These are phyloP conservation scores for Licmophora abbreviata DNA, from an alignment of 108 stramenopile species.

Conservation along the genomic window DNA sequence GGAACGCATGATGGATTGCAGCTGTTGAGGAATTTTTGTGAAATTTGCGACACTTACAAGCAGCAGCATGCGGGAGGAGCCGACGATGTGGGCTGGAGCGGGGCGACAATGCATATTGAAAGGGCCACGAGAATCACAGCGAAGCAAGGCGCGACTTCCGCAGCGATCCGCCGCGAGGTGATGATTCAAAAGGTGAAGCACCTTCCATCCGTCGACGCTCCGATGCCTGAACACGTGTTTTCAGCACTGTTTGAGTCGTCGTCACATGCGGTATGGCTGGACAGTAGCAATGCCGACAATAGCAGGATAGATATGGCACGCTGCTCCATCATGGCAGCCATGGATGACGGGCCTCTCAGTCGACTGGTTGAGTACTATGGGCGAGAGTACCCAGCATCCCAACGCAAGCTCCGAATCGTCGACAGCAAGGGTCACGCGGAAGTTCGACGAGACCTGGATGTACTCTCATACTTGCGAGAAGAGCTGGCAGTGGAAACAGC, in stretches of 20 bases:
- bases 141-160: not conserved
- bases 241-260: constrained; percentile 24
- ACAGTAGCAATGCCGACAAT: constrained; percentile 37
- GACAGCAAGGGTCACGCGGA: not conserved
- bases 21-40: constrained; percentile 55
- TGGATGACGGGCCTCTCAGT: constrained; percentile 29
- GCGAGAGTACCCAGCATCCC: constrained; percentile 13
- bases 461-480: not conserved
- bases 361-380: constrained; percentile 38
- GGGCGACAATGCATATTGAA: not conserved
- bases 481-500: too few relatives aligned
- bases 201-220: constrained; percentile 1
- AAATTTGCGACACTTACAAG: not conserved
- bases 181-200: constrained; percentile 26
- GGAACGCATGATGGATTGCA: constrained; percentile 65
- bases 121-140: not conserved
- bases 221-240: constrained; percentile 28
- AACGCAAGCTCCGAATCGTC: not conserved
- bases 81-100: not conserved
- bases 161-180: constrained; percentile 13
- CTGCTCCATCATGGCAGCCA: constrained; percentile 35
- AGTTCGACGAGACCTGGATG: not conserved
- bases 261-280: constrained; percentile 55
- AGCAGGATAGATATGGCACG: constrained; percentile 6
- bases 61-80: not conserved